Evolutionary conservation across 1,284 basidiomycete species (phyloP).

Genomic region (Irpex sp.): DNA sequence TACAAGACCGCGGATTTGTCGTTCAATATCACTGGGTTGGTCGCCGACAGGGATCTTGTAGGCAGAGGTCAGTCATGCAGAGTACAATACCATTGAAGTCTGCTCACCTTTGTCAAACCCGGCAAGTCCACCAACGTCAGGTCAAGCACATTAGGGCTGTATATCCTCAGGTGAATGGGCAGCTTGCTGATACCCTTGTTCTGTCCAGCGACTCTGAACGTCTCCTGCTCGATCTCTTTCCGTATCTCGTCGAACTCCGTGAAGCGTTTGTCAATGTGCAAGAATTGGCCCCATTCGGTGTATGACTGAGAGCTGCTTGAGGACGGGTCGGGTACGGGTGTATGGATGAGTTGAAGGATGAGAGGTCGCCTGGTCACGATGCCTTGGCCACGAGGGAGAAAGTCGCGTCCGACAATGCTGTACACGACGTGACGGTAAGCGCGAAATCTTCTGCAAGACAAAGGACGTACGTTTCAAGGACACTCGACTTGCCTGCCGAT

Average conservation of each 20-base stretch:
- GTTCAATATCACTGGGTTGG: conserved; percentile 92
- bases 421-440: not conserved
- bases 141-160: conserved; percentile 93
- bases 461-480: conserved; percentile 72
- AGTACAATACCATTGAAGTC: not conserved
- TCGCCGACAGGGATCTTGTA: conserved; percentile 85
- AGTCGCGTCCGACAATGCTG: conserved; percentile 94
- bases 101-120: conserved; percentile 86
- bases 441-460: conserved; percentile 8
- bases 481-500: conserved; percentile 84
- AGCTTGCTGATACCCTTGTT: conserved; percentile 98
- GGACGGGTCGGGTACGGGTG: conserved; percentile 49
- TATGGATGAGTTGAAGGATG: conserved; percentile 94
- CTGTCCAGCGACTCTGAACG: conserved; percentile 95
- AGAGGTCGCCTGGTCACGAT: conserved; percentile 96
- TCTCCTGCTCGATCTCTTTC: conserved; percentile 98
- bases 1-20: conserved; percentile 93
- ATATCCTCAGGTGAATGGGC: conserved; percentile 93
- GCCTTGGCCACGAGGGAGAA: conserved; percentile 89
- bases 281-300: conserved; percentile 94
- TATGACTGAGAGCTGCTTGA: conserved; percentile 34
- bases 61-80: not conserved
- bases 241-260: conserved; percentile 94
- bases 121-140: conserved; percentile 95
- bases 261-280: conserved; percentile 94